Percentiles rank a stretch among this genome's conserved stretches.
phyloP scores from a whole-genome alignment of 371 early-diverging fungal genomes.

The Nosema muscidifuracis region DNA sequence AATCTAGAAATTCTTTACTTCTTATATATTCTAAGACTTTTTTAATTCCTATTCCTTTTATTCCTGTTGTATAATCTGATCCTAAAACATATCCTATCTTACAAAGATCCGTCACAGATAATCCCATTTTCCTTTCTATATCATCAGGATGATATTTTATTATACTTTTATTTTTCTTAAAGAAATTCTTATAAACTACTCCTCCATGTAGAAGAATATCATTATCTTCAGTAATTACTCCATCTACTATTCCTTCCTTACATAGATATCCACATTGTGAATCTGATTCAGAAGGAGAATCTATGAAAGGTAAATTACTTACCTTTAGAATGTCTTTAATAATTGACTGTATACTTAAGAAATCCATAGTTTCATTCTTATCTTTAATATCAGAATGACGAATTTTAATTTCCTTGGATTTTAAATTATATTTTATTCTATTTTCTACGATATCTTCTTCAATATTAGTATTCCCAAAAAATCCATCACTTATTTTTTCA shows the following conservation, averaged over 20 bases:
- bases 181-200: constrained; percentile 82
- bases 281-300: constrained; percentile 92
- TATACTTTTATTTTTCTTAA: constrained; percentile 75
- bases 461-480: neutral
- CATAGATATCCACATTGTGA: constrained; percentile 82
- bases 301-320: constrained; percentile 87
- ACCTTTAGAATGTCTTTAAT: constrained; percentile 67
- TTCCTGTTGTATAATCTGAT: constrained; percentile 91
- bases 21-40: constrained; percentile 76
- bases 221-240: constrained; percentile 92
- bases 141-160: constrained; percentile 67
- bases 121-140: constrained; percentile 68
- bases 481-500: neutral
- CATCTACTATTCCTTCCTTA: constrained; percentile 72
- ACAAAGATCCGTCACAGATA: constrained; percentile 70
- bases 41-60: constrained; percentile 83
- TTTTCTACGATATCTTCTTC: neutral
- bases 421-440: neutral
- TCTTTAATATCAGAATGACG: neutral
- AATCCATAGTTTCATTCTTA: neutral
- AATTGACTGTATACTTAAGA: neutral
- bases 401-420: neutral
- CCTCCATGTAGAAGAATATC: constrained; percentile 93
- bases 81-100: constrained; percentile 80
- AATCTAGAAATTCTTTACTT: constrained; percentile 35